Conservation (phyloP, 2,329 filamentous ascomycete species). For the Diaporthe sp. region DNA sequence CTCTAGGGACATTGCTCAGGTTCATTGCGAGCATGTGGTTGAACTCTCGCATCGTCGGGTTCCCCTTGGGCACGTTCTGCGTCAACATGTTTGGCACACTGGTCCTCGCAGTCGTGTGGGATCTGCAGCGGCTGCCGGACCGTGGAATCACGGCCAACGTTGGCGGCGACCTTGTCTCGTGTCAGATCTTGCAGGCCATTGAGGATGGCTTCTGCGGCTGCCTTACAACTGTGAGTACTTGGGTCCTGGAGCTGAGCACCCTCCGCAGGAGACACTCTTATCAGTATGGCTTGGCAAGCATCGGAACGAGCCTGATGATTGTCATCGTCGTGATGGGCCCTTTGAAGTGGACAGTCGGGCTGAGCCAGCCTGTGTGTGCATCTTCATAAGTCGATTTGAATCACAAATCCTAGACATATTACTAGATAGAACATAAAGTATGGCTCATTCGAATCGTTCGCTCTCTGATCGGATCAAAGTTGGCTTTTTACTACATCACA, state of each 20-base stretch:
- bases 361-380: background rate
- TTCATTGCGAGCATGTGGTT: conserved; percentile 69
- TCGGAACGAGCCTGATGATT: conserved; percentile 66
- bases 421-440: background rate
- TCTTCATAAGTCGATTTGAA: background rate
- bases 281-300: conserved; percentile 72
- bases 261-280: conserved; percentile 67
- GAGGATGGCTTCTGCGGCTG: conserved; percentile 77
- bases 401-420: background rate
- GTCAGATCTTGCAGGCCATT: conserved; percentile 69
- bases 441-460: too few species aligned
- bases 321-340: conserved; percentile 80
- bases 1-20: conserved; percentile 68
- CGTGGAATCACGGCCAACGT: background rate
- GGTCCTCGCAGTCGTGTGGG: conserved; percentile 24
- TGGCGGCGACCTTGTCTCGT: conserved; percentile 56
- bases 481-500: too few species aligned
- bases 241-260: conserved; percentile 68
- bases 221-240: conserved; percentile 75
- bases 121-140: conserved; percentile 30
- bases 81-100: conserved; percentile 52
- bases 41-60: conserved; percentile 64
- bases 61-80: conserved; percentile 75
- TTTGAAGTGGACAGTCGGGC: conserved; percentile 69
- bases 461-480: too few species aligned